These are phyloP conservation scores for Colletotrichum sp. DNA, from an alignment of 2,329 filamentous ascomycete species.

Conservation along the genomic window DNA sequence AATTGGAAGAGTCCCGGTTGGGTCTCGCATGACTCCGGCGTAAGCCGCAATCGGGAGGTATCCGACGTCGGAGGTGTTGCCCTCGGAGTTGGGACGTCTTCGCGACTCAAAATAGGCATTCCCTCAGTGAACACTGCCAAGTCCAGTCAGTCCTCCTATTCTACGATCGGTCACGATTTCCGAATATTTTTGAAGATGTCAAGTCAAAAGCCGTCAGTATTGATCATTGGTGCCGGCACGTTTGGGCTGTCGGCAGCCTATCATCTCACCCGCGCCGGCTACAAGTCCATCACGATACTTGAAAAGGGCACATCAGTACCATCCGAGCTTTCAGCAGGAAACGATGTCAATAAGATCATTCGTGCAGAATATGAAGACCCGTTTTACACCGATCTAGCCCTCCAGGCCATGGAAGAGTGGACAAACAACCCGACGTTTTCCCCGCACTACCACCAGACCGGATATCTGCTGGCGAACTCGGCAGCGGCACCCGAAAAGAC, in stretches of 20 bases:
- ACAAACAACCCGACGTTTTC: constrained; percentile 39
- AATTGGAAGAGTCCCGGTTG: not conserved
- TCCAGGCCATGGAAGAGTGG: constrained; percentile 33
- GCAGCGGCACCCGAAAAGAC: constrained; percentile 49
- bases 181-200: not conserved
- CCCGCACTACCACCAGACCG: constrained; percentile 33
- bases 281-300: constrained; percentile 44
- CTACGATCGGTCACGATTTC: not conserved
- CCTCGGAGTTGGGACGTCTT: not conserved
- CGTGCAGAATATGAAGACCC: constrained; percentile 37
- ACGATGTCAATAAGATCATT: constrained; percentile 40
- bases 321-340: constrained; percentile 39
- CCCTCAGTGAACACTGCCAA: not conserved
- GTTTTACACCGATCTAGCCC: constrained; percentile 30
- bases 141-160: not conserved
- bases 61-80: constrained; percentile 5
- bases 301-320: constrained; percentile 39
- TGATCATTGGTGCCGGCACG: constrained; percentile 41
- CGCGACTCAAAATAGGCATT: not conserved
- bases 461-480: constrained; percentile 50
- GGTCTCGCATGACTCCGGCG: not conserved
- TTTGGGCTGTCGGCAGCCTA: constrained; percentile 50
- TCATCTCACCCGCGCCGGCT: constrained; percentile 41
- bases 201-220: not conserved
- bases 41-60: not conserved